Conservation (phyloP, 441 rosid species). For the Gossypium trilobum region DNA sequence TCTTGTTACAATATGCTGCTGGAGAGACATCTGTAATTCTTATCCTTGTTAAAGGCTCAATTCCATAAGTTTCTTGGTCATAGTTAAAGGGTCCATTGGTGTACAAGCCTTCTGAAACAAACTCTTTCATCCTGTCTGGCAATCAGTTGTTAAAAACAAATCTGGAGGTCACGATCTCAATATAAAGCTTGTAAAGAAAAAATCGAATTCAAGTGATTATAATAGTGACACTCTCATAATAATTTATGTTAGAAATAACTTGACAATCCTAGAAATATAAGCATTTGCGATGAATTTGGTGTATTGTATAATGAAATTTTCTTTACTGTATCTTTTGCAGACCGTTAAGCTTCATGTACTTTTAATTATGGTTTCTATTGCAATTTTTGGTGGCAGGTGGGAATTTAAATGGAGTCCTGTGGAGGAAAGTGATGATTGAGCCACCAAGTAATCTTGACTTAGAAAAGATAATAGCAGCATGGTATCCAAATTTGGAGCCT, state of each 20-base stretch:
- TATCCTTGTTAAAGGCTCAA: not conserved
- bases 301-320: not conserved
- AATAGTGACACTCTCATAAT: not conserved
- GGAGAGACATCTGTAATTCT: not conserved
- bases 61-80: not conserved
- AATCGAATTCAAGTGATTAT: not conserved
- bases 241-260: not conserved
- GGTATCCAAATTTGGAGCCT: conserved; percentile 66
- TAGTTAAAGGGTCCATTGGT: not conserved
- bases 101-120: not conserved
- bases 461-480: conserved; percentile 44
- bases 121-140: not conserved
- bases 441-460: conserved; percentile 61
- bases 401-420: conserved; percentile 52
- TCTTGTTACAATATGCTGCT: not conserved
- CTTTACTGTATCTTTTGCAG: not conserved
- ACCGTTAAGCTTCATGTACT: not conserved
- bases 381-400: conserved; percentile 44
- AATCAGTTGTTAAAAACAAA: not conserved
- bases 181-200: not conserved
- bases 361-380: conserved; percentile 5
- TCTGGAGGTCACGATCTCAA: not conserved
- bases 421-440: conserved; percentile 85
- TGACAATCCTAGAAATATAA: not conserved
- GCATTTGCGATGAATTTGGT: not conserved